Conservation (phyloP, 208 protist species). For the Leishmania braziliensis region DNA sequence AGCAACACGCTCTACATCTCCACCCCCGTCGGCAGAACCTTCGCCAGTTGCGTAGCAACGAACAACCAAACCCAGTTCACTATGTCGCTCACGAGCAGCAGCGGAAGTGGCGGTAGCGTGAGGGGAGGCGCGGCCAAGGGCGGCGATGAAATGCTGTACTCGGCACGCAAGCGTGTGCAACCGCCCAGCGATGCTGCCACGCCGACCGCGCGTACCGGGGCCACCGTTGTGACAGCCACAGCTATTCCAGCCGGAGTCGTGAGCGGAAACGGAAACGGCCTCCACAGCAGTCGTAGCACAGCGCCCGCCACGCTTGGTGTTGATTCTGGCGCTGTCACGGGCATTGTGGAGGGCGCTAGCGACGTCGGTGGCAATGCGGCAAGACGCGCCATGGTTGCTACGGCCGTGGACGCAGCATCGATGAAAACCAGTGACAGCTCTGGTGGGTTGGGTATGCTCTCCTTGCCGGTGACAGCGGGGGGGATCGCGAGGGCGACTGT, state of each 20-base stretch:
- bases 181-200: neutral
- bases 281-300: neutral
- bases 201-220: neutral
- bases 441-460: slow-evolving; percentile 2
- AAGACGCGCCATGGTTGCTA: neutral
- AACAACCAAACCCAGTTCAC: slow-evolving; percentile 40
- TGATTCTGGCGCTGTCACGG: neutral
- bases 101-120: neutral
- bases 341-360: neutral
- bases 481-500: slow-evolving; percentile 6
- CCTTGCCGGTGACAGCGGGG: slow-evolving; percentile 9
- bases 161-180: slow-evolving; percentile 25
- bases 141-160: slow-evolving; percentile 35
- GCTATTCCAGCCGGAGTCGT: neutral
- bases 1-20: slow-evolving; percentile 65
- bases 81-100: slow-evolving; percentile 25
- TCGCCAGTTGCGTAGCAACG: slow-evolving; percentile 47
- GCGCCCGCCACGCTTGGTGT: neutral
- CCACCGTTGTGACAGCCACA: neutral
- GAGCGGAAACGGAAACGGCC: neutral
- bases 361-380: neutral
- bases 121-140: neutral
- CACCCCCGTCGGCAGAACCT: slow-evolving; percentile 49
- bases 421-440: neutral
- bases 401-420: neutral